phyloP scores from a whole-genome alignment of 2,329 filamentous ascomycete genomes.

The Aspergillus calidoustus region DNA sequence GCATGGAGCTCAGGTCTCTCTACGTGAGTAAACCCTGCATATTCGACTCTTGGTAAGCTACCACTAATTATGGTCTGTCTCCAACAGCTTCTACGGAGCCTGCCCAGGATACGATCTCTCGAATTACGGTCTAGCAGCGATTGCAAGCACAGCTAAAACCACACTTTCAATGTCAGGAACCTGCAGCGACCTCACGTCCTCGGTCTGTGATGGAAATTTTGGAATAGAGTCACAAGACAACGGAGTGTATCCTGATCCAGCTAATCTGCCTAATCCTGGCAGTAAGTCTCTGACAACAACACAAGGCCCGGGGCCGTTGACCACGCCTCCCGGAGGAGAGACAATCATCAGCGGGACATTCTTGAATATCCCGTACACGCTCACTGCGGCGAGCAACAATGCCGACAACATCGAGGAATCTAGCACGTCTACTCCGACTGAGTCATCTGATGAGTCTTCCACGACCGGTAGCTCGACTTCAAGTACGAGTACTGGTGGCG shows the following conservation, averaged over 20 bases:
- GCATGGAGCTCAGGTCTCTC: conserved; percentile 2
- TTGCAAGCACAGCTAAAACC: background rate
- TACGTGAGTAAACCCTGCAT: background rate
- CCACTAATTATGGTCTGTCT: background rate
- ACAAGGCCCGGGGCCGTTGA: background rate
- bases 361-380: background rate
- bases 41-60: no score
- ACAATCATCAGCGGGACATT: conserved; percentile 1
- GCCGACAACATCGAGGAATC: background rate
- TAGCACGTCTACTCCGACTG: no score
- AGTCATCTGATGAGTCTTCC: no score
- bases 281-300: conserved; percentile 1
- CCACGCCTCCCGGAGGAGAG: background rate
- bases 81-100: conserved; percentile 2
- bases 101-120: conserved; percentile 5
- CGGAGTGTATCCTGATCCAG: conserved; percentile 3
- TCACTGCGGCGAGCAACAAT: conserved; percentile 2
- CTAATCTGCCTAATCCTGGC: background rate
- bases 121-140: background rate
- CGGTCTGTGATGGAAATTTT: background rate
- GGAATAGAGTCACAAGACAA: conserved; percentile 5
- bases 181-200: background rate
- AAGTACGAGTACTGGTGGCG: no score
- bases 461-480: no score
- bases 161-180: background rate